phyloP scores from a whole-genome alignment of 176 grass and related monocot species.

The Bromus sterilis region DNA sequence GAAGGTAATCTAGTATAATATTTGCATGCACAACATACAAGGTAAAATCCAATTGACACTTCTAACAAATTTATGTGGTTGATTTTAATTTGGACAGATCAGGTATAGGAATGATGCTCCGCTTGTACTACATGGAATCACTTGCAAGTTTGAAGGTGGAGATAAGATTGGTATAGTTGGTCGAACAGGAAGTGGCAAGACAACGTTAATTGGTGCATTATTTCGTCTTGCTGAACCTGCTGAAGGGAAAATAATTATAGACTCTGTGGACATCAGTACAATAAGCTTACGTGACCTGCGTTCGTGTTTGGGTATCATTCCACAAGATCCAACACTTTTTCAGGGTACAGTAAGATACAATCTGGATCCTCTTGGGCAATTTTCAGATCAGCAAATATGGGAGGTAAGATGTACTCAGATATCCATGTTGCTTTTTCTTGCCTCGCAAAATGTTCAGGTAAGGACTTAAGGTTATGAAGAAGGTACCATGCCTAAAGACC shows the following conservation, averaged over 20 bases:
- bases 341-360: constrained; percentile 87
- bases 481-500: not conserved
- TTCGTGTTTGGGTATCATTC: constrained; percentile 86
- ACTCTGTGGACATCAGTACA: constrained; percentile 55
- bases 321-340: constrained; percentile 97
- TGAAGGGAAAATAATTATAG: constrained; percentile 75
- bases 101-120: constrained; percentile 68
- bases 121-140: constrained; percentile 72
- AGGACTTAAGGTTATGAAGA: constrained; percentile 8
- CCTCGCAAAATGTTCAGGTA: not conserved
- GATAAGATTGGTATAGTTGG: constrained; percentile 92
- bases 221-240: constrained; percentile 87
- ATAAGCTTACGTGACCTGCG: constrained; percentile 92
- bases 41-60: not conserved
- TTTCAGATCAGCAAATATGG: constrained; percentile 80
- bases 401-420: too few species aligned
- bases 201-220: constrained; percentile 77
- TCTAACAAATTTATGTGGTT: not conserved
- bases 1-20: constrained; percentile 40
- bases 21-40: not conserved
- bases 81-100: constrained; percentile 54
- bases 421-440: too few species aligned
- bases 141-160: constrained; percentile 73
- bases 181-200: constrained; percentile 90
- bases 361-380: constrained; percentile 65